Evolutionary conservation across 1,139 yeast genomes (phyloP), one percentile per base, ranked within the genome.

Genomic region (Kurtzmaniella quercitrusa): DNA sequence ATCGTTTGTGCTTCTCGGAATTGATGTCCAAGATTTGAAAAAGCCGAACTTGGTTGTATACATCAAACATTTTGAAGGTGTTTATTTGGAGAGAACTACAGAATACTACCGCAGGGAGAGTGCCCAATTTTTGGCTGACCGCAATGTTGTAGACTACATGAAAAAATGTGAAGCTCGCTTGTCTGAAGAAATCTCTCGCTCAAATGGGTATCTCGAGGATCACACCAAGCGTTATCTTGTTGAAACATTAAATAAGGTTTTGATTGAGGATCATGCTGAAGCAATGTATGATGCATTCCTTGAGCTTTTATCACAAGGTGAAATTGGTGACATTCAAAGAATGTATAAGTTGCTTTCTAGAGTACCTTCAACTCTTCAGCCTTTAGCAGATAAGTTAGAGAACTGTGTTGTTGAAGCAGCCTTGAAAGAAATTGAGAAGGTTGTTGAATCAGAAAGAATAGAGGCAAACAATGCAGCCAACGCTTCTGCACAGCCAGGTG

Each of bases 111-210:
- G 71, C 34, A 69, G 69, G 39, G 97, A 91, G 62, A 82, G 95
- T 40, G 68, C 71, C 18, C 73, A 73, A 41, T 89, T 82, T 59
- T 70, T 93, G 50, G 65, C 76, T 4, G 77, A 79, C 35, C 86
- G 88, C 60, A 85, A 89, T 52, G 95, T 91, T 40, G 93, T 91
- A 33, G 96, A 88, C 57, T 93, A 93, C 65, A 84, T 93, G 80
- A 81, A 79, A 51, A 88, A 85, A 61, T 95, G 96, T 40, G 91
- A 87, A 55, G 74, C 78, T 38, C 75, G 97, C 49, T 78, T 93
- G 39, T 78, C 79, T 33, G 96, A 89, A 60, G 98, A 93, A 64
- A 79, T 84, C 45, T 77, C 82, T 40, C 75, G 95, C 41, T 82
- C 93, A 47, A 84, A 82, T 47, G 76, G 84, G 59, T 86, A 86